Base-by-base conservation (phyloP, 2,329 filamentous ascomycete genomes). In the Nemania abortiva region DNA sequence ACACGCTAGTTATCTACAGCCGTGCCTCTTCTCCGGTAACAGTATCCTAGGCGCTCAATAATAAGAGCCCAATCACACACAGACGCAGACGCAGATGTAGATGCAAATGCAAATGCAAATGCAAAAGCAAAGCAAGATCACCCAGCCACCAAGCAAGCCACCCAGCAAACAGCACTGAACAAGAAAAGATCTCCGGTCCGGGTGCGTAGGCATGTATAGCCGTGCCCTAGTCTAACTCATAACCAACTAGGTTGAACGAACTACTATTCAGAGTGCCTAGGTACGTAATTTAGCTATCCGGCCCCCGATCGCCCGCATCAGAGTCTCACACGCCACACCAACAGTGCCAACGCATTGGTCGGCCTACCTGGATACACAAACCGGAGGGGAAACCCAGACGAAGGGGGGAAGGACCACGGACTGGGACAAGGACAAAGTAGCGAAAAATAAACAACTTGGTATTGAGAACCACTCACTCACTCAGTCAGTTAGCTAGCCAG, bases 111-210 rank as follows among this genome's bases (percentile, higher is more conserved):
- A 24, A 37, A 22, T 3, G 20, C 47, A 37, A 60, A 49, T 34
- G 11, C n/a, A 53, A 53, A 20, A 34, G 11, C 34, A 24, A n/a
- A 11, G n/a, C 42, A 9, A 47, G 42, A 20, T 42, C 6, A 53
- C 24, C 50, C 60, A 55, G 60, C 50, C 50, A 47, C 60, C 37
- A 31, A 63, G 31, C 42, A 47, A 47, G n/a, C 42, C 11, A 47
- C 11, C 42, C 11, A 20, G 29, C 53, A 55, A 55, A 11, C 31
- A 39, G 20, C n/a, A 34, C 50, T 15, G 27, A 63, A 45, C 6
- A 34, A 37, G 52, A 63, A 55, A 55, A 18, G 47, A 54, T 63
- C 18, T 31, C 37, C 49, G 45, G 39, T 5, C 29, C 11, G 31
- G 15, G 20, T 20, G 29, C 31, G n/a, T 39, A 53, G 11, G 22